Base-by-base conservation (phyloP, 805 yeast species). In the Candida verbasci region DNA sequence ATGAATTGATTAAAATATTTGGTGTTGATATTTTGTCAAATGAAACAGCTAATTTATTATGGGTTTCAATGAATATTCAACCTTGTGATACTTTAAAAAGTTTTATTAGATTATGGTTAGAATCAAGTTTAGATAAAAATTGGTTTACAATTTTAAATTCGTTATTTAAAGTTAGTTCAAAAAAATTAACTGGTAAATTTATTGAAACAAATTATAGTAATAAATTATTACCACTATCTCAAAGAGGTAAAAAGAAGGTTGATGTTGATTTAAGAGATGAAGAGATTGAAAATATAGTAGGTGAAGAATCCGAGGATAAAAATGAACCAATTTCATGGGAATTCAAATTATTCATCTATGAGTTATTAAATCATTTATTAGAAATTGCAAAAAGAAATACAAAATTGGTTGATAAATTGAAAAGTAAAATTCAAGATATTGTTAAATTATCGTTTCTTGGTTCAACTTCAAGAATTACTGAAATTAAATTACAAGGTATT, bases 371-470 rank as follows among this genome's bases (percentile, higher is more conserved):
- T 25, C 61, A 65, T 18, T 53, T 76, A 12, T 46, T 80, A 10
- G 39, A 47, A 0, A 58, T 65, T 35, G 66, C 81, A 1, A 44
- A 46, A 6, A 53, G 53, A 12, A 72, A 72, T 40, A 37, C 56
- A 0, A 50, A 49, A 17, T 48, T 78, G n/a, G 57, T 68, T 18
- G 53, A 58, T 1, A 64, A 57, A 29, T 52, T 79, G 23, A 59
- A 72, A 8, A 52, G 67, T 0, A 68, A 62, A 31, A 67, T 82
- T 6, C 68, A 77, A 7, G 94, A 85, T 15, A 58, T 91, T 26
- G 80, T 89, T 18, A 80, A 83, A 42, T 65, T 87, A 4, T 80
- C 96, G 1, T 89, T 86, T 50, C 70, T 82, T 9, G 87, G 95
- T 0, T 78, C 95, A 0, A 84, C 95, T 0, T 76, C 94, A 0